These are phyloP conservation scores for Talaromyces piceae DNA, from an alignment of 2,329 filamentous ascomycete genomes.

Conservation along the genomic window DNA sequence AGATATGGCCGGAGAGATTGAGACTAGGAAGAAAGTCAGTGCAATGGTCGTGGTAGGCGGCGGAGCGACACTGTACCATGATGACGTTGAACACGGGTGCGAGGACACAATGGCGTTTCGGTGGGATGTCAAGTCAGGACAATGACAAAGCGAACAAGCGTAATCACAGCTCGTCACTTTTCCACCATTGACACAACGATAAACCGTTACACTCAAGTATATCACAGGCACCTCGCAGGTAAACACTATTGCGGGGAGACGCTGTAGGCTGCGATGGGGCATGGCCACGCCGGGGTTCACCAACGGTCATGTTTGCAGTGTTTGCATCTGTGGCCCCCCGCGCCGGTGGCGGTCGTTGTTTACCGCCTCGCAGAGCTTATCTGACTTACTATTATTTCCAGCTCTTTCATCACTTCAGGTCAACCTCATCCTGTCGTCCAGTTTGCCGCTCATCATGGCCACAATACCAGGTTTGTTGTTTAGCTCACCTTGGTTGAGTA, in stretches of 20 bases:
- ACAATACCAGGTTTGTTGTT: conserved; percentile 44
- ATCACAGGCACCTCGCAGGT: not conserved
- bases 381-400: not conserved
- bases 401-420: conserved; percentile 2
- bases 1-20: conserved; percentile 96
- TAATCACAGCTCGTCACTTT: not conserved
- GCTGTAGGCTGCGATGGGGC: conserved; percentile 1
- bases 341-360: conserved; percentile 11
- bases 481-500: not conserved
- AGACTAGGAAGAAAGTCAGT: conserved; percentile 51
- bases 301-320: conserved; percentile 20
- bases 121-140: not conserved
- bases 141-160: not conserved
- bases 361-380: conserved; percentile 3
- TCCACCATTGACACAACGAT: not conserved
- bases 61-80: not conserved
- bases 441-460: conserved; percentile 39
- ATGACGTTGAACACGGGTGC: not conserved
- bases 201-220: not conserved
- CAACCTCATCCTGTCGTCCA: not conserved
- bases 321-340: conserved; percentile 20
- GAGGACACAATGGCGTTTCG: not conserved
- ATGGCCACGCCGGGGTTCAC: conserved; percentile 1
- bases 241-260: conserved; percentile 7
- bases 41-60: not conserved